Evolutionary conservation across 1,284 basidiomycete genomes (phyloP).

Genomic region (Agroathelia rolfsii): DNA sequence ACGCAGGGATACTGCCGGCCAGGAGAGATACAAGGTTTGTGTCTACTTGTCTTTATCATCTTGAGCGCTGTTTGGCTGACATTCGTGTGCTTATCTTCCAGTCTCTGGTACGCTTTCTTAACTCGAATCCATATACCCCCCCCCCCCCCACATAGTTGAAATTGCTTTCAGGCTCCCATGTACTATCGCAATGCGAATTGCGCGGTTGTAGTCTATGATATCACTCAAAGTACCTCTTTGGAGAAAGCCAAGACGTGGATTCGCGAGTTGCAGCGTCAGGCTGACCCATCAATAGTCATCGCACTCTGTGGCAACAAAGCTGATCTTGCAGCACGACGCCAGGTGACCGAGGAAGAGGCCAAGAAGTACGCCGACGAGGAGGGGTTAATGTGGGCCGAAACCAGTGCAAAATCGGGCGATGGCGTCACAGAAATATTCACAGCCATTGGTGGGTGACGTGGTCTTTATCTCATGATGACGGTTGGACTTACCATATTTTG

Average conservation of each 20-base stretch:
- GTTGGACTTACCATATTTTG: neutral
- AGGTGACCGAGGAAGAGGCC: constrained; percentile 77
- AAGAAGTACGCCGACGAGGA: constrained; percentile 93
- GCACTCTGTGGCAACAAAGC: constrained; percentile 94
- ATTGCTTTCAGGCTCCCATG: constrained; percentile 70
- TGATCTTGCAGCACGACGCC: constrained; percentile 75
- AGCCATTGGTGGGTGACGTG: constrained; percentile 57
- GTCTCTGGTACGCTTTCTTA: constrained; percentile 46
- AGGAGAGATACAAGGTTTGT: constrained; percentile 84
- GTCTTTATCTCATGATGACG: constrained; percentile 6
- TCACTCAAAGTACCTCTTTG: constrained; percentile 78
- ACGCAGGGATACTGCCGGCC: constrained; percentile 81
- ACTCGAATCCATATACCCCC: constrained; percentile 8
- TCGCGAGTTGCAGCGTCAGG: constrained; percentile 91
- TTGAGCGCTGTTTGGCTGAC: constrained; percentile 15
- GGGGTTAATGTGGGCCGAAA: constrained; percentile 92
- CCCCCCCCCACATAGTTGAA: constrained; percentile 8
- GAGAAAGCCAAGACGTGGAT: constrained; percentile 98
- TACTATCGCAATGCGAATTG: constrained; percentile 88
- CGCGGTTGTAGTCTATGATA: constrained; percentile 81
- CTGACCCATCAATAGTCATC: constrained; percentile 93
- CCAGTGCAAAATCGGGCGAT: constrained; percentile 89
- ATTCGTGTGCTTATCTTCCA: constrained; percentile 18
- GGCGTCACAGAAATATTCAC: constrained; percentile 86
- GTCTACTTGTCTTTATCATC: constrained; percentile 15